Evolutionary conservation across 108 stramenopile species (phyloP).

Genomic region (Nitzschia sp.): DNA sequence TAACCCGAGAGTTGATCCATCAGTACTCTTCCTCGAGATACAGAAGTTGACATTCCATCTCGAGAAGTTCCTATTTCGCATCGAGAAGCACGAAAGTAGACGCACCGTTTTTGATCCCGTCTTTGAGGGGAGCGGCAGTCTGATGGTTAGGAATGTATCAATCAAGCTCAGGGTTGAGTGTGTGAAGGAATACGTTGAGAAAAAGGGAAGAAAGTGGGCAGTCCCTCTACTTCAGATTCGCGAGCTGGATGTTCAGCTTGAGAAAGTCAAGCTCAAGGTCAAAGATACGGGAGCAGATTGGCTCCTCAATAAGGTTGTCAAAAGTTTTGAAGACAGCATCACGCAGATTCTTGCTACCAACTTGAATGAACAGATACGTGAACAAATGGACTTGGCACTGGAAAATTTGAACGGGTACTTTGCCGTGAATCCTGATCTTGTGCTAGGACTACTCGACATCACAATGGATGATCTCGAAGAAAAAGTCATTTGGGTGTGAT

Average conservation of each 20-base stretch:
- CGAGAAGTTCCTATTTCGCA: slow-evolving; percentile 75
- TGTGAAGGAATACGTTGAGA: slow-evolving; percentile 50
- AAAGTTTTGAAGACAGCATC: slow-evolving; percentile 68
- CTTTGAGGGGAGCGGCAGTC: slow-evolving; percentile 70
- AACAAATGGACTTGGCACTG: slow-evolving; percentile 56
- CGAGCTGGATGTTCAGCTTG: slow-evolving; percentile 61
- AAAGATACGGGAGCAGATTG: slow-evolving; percentile 75
- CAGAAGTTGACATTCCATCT: slow-evolving; percentile 70
- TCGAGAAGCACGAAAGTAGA: slow-evolving; percentile 60
- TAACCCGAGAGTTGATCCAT: slow-evolving; percentile 75
- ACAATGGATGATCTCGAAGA: slow-evolving; percentile 82
- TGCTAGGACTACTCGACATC: slow-evolving; percentile 71
- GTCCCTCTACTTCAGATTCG: slow-evolving; percentile 64
- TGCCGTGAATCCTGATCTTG: slow-evolving; percentile 64
- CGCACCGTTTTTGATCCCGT: slow-evolving; percentile 81
- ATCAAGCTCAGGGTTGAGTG: slow-evolving; percentile 75
- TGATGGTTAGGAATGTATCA: slow-evolving; percentile 72
- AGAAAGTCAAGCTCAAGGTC: slow-evolving; percentile 61
- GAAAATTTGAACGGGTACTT: slow-evolving; percentile 76
- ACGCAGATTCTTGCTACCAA: slow-evolving; percentile 68
- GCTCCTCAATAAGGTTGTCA: slow-evolving; percentile 75
- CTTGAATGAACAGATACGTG: slow-evolving; percentile 66
- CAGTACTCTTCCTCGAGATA: slow-evolving; percentile 76
- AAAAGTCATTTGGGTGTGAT: slow-evolving; percentile 48
- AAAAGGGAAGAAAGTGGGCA: slow-evolving; percentile 26